Evolutionary conservation across 768 basidiomycete species (phyloP), one percentile per base, ranked within the genome.

Genomic region (Aureoboletus auriporus): DNA sequence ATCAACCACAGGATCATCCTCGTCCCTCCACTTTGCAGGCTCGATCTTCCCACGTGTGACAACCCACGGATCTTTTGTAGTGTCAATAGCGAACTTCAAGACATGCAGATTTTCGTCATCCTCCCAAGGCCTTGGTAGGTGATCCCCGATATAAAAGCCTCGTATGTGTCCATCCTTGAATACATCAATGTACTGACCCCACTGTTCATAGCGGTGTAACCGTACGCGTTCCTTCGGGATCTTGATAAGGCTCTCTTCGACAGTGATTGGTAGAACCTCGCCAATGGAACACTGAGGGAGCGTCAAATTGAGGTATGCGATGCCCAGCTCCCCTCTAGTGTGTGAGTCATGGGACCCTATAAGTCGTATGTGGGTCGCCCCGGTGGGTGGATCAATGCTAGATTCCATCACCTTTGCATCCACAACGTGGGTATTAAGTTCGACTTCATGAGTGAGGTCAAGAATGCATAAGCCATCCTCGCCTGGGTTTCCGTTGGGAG

Each of bases 11-110:
- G 31, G 13, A 9, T n/a, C 4, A n/a, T 0, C 14, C 1, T 8
- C 7, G 2, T 31, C 8, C 13, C 4, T 41, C 49, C 52, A 53
- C 27, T 41, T 20, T 4, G 11, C 26, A 14, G 35, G 36, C 27
- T 5, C 17, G 8, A 39, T 12, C 31, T 34, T 6, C 17, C 44
- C 27, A 9, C 29, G 16, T 8, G 40, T 3, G 10, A 38, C 6
- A 7, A 12, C 30, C 42, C 50, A 47, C 5, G n/a, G 41, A 20
- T 44, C 46, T 27, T 41, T 50, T 2, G 28, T 44, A 3, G 29
- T 40, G n/a, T 53, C 53, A 10, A 54, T 42, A 12, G 42, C 6
- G 17, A 47, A 52, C 14, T 47, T 52, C 13, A 38, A 10, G 39
- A 52, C 8, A 2, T 26, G 16, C 17, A 38, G 16, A 5, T 13